Evolutionary conservation across 495 filamentous ascomycete genomes (phyloP).

Genomic region (Penicillium manginii): DNA sequence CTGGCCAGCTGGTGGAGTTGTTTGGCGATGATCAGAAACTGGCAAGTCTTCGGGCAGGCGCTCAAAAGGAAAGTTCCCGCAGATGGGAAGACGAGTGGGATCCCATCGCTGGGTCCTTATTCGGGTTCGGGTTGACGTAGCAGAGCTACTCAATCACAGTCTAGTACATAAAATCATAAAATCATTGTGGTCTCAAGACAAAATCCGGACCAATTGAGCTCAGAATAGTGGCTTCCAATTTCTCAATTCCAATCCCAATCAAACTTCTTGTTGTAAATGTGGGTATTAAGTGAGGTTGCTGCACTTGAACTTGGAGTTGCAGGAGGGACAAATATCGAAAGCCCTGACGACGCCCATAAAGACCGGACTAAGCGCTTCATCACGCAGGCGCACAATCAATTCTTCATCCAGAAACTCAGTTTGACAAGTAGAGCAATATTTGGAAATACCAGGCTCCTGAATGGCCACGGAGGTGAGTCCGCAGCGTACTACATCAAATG

Average conservation of each 20-base stretch:
- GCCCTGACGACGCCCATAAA: slow-evolving; percentile 42
- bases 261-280: not conserved
- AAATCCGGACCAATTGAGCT: too few species aligned
- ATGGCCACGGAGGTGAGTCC: slow-evolving; percentile 57
- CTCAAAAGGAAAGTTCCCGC: slow-evolving; percentile 70
- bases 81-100: slow-evolving; percentile 98
- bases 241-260: not conserved
- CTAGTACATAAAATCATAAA: not conserved
- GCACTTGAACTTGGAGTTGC: slow-evolving; percentile 52
- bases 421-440: slow-evolving; percentile 55
- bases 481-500: slow-evolving; percentile 49
- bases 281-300: not conserved
- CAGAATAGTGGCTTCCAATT: not conserved
- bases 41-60: slow-evolving; percentile 67
- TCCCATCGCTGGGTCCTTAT: slow-evolving; percentile 68
- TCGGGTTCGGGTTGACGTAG: slow-evolving; percentile 66
- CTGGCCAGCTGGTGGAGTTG: slow-evolving; percentile 60
- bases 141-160: not conserved
- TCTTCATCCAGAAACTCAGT: slow-evolving; percentile 55
- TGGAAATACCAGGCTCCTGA: slow-evolving; percentile 57
- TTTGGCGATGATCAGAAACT: slow-evolving; percentile 62
- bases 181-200: not conserved
- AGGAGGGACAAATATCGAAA: slow-evolving; percentile 60
- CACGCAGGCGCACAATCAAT: slow-evolving; percentile 19
- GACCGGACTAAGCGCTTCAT: slow-evolving; percentile 20